These are phyloP conservation scores for Phytophthora hibernalis DNA, from an alignment of 352 stramenopile genomes.

Conservation along the genomic window DNA sequence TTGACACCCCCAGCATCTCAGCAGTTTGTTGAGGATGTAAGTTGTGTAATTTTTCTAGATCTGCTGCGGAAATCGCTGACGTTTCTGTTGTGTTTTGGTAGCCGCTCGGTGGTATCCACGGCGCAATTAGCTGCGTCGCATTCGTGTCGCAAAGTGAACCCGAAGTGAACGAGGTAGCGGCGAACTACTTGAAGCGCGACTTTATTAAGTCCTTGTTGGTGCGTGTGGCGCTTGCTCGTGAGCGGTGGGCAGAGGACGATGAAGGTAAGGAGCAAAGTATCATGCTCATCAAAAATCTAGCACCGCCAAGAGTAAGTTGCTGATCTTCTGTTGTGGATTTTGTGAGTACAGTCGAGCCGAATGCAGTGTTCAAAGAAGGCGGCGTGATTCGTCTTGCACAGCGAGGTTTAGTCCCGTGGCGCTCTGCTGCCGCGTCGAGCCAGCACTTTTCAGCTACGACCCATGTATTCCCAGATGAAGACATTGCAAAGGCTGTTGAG, in stretches of 20 bases:
- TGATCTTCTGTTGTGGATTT: conserved; percentile 27
- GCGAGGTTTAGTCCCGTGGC: conserved; percentile 55
- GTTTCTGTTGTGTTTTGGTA: conserved; percentile 11
- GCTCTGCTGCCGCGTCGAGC: conserved; percentile 28
- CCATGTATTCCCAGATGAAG: conserved; percentile 61
- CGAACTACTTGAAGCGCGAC: conserved; percentile 67
- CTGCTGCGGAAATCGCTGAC: neutral
- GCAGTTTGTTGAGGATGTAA: conserved; percentile 32
- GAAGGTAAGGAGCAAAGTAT: conserved; percentile 30
- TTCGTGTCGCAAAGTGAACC: conserved; percentile 51
- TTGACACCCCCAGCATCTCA: conserved; percentile 19
- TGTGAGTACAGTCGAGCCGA: conserved; percentile 28
- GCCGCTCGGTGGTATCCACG: conserved; percentile 49
- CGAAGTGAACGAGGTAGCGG: conserved; percentile 44
- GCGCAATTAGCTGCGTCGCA: conserved; percentile 61
- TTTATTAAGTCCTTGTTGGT: conserved; percentile 71
- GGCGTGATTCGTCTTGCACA: conserved; percentile 52
- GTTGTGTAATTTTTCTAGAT: neutral
- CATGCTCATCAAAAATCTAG: conserved; percentile 14
- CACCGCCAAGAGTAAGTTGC: conserved; percentile 9
- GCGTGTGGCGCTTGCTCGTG: conserved; percentile 59
- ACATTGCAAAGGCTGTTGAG: conserved; percentile 45
- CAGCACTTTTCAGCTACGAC: conserved; percentile 43
- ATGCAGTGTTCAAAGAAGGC: conserved; percentile 43
- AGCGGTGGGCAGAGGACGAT: conserved; percentile 50